These are phyloP conservation scores for Terfezia boudieri DNA, from an alignment of 495 filamentous ascomycete species.

Conservation along the genomic window DNA sequence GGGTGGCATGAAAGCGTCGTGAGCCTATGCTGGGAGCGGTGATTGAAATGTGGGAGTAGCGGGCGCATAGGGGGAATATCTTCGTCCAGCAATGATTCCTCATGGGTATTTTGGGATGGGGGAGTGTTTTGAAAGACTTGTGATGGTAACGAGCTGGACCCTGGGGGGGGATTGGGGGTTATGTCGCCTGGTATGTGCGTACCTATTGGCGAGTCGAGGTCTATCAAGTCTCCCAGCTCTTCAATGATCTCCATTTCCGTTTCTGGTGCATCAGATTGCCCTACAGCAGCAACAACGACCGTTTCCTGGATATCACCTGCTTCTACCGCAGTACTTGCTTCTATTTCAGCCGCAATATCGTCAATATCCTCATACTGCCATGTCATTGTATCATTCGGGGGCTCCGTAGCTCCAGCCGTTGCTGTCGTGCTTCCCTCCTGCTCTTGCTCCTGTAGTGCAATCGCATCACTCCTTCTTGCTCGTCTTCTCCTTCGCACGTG, in stretches of 20 bases:
- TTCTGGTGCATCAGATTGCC: no score
- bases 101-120: no score
- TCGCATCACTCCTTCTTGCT: neutral
- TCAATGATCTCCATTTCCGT: no score
- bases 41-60: neutral
- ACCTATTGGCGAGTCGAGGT: neutral
- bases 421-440: neutral
- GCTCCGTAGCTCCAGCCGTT: neutral
- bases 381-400: neutral
- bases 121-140: no score
- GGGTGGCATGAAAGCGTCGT: conserved; percentile 14
- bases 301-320: no score
- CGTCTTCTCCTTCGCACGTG: neutral
- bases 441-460: neutral
- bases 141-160: neutral
- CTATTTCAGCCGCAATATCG: no score
- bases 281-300: no score
- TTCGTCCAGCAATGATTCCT: no score
- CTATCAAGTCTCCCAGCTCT: no score
- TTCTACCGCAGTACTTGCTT: no score
- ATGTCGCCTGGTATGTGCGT: neutral
- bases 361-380: neutral
- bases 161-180: neutral
- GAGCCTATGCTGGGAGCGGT: conserved; percentile 7
- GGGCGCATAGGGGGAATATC: no score